Conservation (phyloP, 164 flowering plant species). For the Liriodendron chinense region DNA sequence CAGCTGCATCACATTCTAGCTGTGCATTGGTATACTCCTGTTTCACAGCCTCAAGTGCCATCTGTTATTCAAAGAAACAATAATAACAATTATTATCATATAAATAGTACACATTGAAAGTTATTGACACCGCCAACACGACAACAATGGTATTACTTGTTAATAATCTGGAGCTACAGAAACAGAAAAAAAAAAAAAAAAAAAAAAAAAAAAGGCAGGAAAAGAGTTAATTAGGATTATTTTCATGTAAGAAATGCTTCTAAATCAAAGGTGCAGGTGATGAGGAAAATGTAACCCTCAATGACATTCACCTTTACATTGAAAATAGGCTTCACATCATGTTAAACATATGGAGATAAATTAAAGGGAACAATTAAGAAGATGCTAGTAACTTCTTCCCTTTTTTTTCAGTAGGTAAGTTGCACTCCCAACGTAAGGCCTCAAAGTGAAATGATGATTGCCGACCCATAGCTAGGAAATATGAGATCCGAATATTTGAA, state of each 20-base stretch:
- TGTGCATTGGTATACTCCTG: conserved; percentile 75
- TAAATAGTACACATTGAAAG: background rate
- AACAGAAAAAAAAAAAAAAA: background rate
- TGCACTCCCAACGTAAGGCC: too few species aligned
- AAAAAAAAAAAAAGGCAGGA: background rate
- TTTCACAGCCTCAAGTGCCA: conserved; percentile 69
- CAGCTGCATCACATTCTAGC: conserved; percentile 94
- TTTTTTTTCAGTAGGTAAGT: too few species aligned
- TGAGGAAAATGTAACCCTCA: too few species aligned
- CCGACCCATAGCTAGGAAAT: too few species aligned
- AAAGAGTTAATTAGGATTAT: too few species aligned
- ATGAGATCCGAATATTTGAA: too few species aligned
- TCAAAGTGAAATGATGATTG: too few species aligned
- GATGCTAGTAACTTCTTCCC: background rate
- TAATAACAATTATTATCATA: background rate
- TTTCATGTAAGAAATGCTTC: too few species aligned
- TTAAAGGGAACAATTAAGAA: background rate
- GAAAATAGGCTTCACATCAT: background rate
- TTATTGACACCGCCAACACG: background rate
- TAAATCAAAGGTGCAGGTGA: too few species aligned
- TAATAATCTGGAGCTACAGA: background rate
- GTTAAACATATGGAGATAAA: background rate
- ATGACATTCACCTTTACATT: too few species aligned
- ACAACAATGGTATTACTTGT: background rate
- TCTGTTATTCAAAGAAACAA: conserved; percentile 3